Conservation (phyloP, 148 eudicot species). For the Mesembryanthemum crystallinum region DNA sequence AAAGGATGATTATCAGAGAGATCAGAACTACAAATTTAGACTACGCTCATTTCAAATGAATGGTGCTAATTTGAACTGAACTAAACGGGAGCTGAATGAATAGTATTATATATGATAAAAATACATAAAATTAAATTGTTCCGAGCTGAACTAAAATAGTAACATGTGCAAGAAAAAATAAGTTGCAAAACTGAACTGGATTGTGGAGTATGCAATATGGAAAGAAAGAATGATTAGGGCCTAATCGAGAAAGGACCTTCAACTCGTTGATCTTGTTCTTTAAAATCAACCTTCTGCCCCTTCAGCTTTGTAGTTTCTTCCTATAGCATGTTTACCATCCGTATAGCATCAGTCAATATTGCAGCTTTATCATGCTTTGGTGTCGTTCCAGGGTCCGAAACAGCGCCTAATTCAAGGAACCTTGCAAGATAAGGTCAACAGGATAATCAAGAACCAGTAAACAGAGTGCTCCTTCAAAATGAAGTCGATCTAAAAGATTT, state of each 20-base stretch:
- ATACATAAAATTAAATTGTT: too few relatives aligned
- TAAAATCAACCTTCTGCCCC: conserved; percentile 36
- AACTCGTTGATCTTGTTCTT: conserved; percentile 53
- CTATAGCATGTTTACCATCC: conserved; percentile 51
- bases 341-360: conserved; percentile 53
- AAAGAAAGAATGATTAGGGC: too few relatives aligned
- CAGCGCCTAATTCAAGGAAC: conserved; percentile 50
- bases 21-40: too few relatives aligned
- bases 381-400: conserved; percentile 56
- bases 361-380: conserved; percentile 61
- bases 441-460: neutral
- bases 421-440: conserved; percentile 21
- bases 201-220: too few relatives aligned
- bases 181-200: too few relatives aligned
- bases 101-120: too few relatives aligned
- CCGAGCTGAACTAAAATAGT: too few relatives aligned
- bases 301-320: conserved; percentile 51
- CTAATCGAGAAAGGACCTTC: conserved; percentile 36
- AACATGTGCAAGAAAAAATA: too few relatives aligned
- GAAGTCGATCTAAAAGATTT: conserved; percentile 17
- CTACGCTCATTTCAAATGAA: neutral
- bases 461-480: neutral
- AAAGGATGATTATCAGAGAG: too few relatives aligned
- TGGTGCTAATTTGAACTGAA: too few relatives aligned
- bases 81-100: too few relatives aligned